Conservation (phyloP, 1,284 basidiomycete genomes). For the Coriolopsis trogii region DNA sequence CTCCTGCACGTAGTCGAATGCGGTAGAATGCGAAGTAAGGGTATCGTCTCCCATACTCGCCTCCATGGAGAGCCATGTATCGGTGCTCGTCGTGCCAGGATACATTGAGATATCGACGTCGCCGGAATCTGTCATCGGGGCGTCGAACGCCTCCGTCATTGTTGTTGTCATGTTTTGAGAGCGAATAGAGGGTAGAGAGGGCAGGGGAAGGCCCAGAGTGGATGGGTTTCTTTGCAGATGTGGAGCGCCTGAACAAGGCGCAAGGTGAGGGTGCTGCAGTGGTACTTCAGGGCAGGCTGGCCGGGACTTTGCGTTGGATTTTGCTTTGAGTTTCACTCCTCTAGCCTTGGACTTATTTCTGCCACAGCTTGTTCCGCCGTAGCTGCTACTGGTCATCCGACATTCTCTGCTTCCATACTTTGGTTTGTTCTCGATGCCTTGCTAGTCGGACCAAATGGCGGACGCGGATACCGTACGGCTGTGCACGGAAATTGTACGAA, state of each 20-base stretch:
- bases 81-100: conserved; percentile 39
- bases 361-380: too few relatives aligned
- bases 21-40: conserved; percentile 15
- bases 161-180: conserved; percentile 36
- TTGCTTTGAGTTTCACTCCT: conserved; percentile 3
- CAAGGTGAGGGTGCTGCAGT: neutral
- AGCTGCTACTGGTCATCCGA: too few relatives aligned
- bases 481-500: conserved; percentile 75
- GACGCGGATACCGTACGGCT: conserved; percentile 71
- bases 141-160: conserved; percentile 57
- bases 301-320: conserved; percentile 1
- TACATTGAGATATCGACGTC: conserved; percentile 71
- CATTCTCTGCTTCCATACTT: neutral
- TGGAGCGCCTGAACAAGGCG: too few relatives aligned
- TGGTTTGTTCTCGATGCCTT: neutral
- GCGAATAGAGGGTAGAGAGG: neutral
- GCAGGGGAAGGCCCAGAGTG: neutral
- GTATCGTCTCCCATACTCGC: conserved; percentile 67
- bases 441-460: conserved; percentile 50
- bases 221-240: too few relatives aligned
- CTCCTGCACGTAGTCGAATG: conserved; percentile 38
- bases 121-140: conserved; percentile 66
- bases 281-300: conserved; percentile 20
- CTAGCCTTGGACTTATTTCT: too few relatives aligned
- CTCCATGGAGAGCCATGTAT: conserved; percentile 60